Evolutionary conservation across 148 eudicot species (phyloP), one percentile per base, ranked within the genome.

Genomic region (Dianthus caryophyllus): DNA sequence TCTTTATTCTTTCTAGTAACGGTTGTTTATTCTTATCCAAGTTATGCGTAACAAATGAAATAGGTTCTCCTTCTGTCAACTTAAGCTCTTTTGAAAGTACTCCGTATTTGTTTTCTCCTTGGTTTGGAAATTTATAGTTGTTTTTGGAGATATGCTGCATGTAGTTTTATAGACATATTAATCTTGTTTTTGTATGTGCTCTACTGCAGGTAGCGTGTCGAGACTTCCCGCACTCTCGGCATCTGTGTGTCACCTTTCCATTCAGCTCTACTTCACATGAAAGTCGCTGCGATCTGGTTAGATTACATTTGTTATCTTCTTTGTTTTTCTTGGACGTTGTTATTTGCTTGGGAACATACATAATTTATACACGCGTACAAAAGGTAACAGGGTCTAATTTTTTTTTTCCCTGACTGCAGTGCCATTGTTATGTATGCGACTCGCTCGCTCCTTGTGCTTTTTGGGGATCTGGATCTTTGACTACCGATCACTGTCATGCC

Each of bases 401-500:
- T 22, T 24, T 22, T 44, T 46, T 0, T 52, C 4, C n/a, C 2
- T 51, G 47, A 70, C 76, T 86, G 75, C 96, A 95, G 99, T 95
- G 99, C 73, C 91, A 95, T 72, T 95, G 99, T 77, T 90, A 82
- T 79, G 97, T 95, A 57, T 95, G 99, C 65, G 97, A 95, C 81
- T 79, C 83, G 71, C 75, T 79, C 66, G 93, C 96, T 66, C 99
- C 99, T 54, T 95, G 99, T 80, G 54, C 71, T 36, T 50, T 62
- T 39, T 95, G 99, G 99, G 86, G 86, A 29, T 78, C 79, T 55
- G 93, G 93, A 58, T 59, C 47, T 69, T 76, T 81, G 64, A 51
- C 16, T 61, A 61, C 30, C 17, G 90, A 80, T 72, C 99, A 95
- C 78, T 95, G 99, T 66, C 89, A 85, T 75, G 96, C 96, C 48